Percentiles rank a stretch among this genome's conserved stretches.
Conservation (phyloP, 129 eudicot genomes). For the Flaveria ramosissima region DNA sequence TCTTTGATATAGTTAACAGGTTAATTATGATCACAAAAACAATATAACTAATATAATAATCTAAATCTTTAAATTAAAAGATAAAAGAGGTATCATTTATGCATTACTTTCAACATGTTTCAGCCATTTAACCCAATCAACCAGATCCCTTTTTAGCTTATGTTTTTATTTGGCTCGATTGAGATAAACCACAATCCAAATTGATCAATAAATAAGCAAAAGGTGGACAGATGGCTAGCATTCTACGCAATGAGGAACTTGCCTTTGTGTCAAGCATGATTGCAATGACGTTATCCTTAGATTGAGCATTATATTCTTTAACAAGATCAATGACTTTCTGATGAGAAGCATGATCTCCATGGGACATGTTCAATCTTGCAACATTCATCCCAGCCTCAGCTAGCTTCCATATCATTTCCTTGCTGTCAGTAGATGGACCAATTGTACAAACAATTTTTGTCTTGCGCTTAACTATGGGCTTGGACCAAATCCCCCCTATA, state of each 20-base stretch:
- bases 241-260: conserved; percentile 23
- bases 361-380: conserved; percentile 95
- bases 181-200: neutral
- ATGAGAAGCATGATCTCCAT: conserved; percentile 97
- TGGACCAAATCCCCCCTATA: conserved; percentile 64
- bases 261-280: conserved; percentile 99
- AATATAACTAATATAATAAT: neutral
- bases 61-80: neutral
- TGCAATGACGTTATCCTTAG: conserved; percentile 90
- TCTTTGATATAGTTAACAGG: neutral
- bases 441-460: conserved; percentile 96
- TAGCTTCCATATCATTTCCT: conserved; percentile 98
- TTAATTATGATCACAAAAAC: neutral
- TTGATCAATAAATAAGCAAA: neutral
- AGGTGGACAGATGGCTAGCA: neutral
- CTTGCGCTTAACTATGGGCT: conserved; percentile 89
- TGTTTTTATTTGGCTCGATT: neutral
- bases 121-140: neutral
- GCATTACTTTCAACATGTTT: conserved; percentile 1
- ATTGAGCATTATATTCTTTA: conserved; percentile 88
- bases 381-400: conserved; percentile 99
- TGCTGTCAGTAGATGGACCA: conserved; percentile 94
- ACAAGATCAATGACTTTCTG: conserved; percentile 95
- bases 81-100: neutral
- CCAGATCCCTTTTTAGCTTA: neutral